Evolutionary conservation across 441 rosid genomes (phyloP), one percentile per base, ranked within the genome.

Genomic region (Sinapis alba): DNA sequence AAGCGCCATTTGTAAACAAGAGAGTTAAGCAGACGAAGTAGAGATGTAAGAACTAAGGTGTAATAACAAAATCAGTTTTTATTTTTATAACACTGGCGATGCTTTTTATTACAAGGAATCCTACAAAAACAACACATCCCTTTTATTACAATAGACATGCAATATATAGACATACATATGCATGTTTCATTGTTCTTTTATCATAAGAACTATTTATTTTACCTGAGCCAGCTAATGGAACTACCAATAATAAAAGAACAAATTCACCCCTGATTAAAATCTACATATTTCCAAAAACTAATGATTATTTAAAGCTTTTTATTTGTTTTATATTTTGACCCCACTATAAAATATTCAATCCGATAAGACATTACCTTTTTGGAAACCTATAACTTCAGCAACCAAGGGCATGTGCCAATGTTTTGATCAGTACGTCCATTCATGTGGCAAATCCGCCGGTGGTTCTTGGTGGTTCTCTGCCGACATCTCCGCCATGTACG

Each of bases 341-440:
- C 69, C 59, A 78, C 69, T 72, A 72, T 36, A 59, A 18, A n/a
- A 65, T 64, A 70, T 30, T 65, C 66, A 70, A 70, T 76, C 71
- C 41, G 65, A 76, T 60, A 68, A 64, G 71, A 58, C 72, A 20
- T 53, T 71, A 77, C 72, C 80, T 65, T 71, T 71, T 26, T 72
- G 38, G 67, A 61, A 60, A 61, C 65, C 81, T 78, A 53, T 6
- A 67, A 51, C 63, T 59, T 30, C 56, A 64, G 45, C 64, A 72
- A 65, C 36, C 61, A 72, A 67, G 65, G 68, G 69, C 77, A 78
- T 43, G 74, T 54, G 74, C 59, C 65, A 41, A 2, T 72, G 70
- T 72, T 53, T 50, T 34, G 32, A 18, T 87, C 84, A 93, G 62
- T 91, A 93, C 9, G 93, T 86, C 97, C 98, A 91, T 68, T 93